Percentiles rank a stretch among this genome's conserved stretches.
phyloP scores from a whole-genome alignment of 2,329 filamentous ascomycete species.

The Ceratocystiopsis minuta region DNA sequence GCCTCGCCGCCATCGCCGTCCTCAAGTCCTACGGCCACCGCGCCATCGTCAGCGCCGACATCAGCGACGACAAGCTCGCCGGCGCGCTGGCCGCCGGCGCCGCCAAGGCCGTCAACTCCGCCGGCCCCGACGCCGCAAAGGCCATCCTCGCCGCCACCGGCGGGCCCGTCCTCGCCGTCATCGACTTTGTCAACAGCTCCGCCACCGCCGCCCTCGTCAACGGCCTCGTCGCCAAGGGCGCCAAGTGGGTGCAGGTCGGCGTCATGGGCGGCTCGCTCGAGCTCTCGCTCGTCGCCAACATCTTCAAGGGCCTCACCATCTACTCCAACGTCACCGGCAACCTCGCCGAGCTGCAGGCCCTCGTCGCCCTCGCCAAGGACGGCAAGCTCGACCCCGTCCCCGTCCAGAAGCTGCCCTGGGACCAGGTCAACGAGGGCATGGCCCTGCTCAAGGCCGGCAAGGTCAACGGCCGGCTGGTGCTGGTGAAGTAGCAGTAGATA shows the following conservation, averaged over 20 bases:
- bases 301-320: slow-evolving; percentile 6
- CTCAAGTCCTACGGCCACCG: slow-evolving; percentile 3
- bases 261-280: slow-evolving; percentile 5
- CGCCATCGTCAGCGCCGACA: slow-evolving; percentile 2
- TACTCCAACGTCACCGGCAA: slow-evolving; percentile 3
- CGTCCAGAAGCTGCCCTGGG: slow-evolving; percentile 3
- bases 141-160: slow-evolving; percentile 9
- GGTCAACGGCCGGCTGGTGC: slow-evolving; percentile 1
- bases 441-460: slow-evolving; percentile 1
- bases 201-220: slow-evolving; percentile 2
- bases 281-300: slow-evolving; percentile 3
- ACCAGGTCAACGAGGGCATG: slow-evolving; percentile 4
- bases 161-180: slow-evolving; percentile 2
- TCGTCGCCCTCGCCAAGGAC: slow-evolving; percentile 1
- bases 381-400: slow-evolving; percentile 1
- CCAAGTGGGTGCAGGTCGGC: slow-evolving; percentile 5
- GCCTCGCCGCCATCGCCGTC: slow-evolving; percentile 3
- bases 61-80: slow-evolving; percentile 3
- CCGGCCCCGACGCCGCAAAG: slow-evolving; percentile 4
- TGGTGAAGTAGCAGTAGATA: slow-evolving; percentile 1
- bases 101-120: slow-evolving; percentile 8
- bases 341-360: background rate
- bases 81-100: slow-evolving; percentile 6
- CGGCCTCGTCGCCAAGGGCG: slow-evolving; percentile 4
- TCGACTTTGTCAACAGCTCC: slow-evolving; percentile 6